Conservation (phyloP, 2,329 filamentous ascomycete genomes). For the Coleophoma eucalyptorum region DNA sequence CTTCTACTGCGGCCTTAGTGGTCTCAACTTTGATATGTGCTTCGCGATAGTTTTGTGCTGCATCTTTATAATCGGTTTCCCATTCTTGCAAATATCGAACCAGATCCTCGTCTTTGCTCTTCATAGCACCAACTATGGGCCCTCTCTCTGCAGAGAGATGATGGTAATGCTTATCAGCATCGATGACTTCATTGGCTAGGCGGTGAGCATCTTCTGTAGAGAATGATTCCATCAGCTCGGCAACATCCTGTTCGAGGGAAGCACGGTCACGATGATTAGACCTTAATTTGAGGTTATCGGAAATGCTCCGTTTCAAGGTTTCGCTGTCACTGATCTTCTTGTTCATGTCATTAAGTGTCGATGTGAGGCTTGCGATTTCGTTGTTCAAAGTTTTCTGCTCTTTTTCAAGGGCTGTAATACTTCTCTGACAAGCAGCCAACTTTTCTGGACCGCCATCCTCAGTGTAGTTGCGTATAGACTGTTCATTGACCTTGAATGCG, state of each 20-base stretch:
- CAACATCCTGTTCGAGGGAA: conserved; percentile 64
- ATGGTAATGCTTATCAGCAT: conserved; percentile 65
- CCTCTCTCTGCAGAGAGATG: conserved; percentile 69
- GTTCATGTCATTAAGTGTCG: conserved; percentile 72
- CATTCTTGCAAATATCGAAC: conserved; percentile 71
- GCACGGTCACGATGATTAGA: conserved; percentile 68
- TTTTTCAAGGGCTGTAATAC: conserved; percentile 64
- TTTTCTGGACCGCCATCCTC: conserved; percentile 70
- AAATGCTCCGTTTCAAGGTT: conserved; percentile 79
- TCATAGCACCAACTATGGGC: conserved; percentile 72
- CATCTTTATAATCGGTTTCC: conserved; percentile 82
- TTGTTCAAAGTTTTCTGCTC: conserved; percentile 62
- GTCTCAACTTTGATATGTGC: conserved; percentile 86
- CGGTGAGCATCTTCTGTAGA: conserved; percentile 78
- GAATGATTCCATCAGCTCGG: conserved; percentile 71
- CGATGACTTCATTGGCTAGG: conserved; percentile 65
- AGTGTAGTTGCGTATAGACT: conserved; percentile 76
- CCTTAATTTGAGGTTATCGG: conserved; percentile 84
- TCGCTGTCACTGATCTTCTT: conserved; percentile 76
- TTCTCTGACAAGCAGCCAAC: conserved; percentile 64
- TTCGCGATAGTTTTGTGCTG: conserved; percentile 76
- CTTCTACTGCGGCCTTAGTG: conserved; percentile 88
- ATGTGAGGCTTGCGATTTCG: conserved; percentile 64
- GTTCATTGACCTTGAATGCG: conserved; percentile 71
- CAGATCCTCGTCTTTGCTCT: conserved; percentile 80